Conservation (phyloP, 1,284 basidiomycete genomes). For the Ceratobasidium sp. region DNA sequence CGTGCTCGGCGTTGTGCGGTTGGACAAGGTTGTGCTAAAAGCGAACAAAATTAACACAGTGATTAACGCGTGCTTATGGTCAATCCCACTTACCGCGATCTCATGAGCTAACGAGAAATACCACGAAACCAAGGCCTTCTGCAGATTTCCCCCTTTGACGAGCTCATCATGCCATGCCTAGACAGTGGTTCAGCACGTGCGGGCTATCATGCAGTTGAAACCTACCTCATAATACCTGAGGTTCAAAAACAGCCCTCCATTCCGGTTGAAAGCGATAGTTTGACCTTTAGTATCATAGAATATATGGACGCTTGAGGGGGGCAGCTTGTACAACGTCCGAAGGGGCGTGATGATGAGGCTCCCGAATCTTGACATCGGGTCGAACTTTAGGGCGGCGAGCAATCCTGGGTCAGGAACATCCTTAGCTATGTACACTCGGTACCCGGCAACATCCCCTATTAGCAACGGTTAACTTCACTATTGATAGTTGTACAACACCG, state of each 20-base stretch:
- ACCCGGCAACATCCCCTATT: constrained; percentile 45
- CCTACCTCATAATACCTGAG: constrained; percentile 86
- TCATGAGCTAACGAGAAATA: constrained; percentile 95
- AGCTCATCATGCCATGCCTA: constrained; percentile 55
- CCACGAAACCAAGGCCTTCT: constrained; percentile 84
- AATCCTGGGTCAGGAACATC: constrained; percentile 63
- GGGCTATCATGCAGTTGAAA: constrained; percentile 8
- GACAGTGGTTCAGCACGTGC: constrained; percentile 34
- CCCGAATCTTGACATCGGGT: constrained; percentile 74
- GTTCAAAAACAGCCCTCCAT: constrained; percentile 90
- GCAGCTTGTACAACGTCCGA: constrained; percentile 69
- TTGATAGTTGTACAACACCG: not conserved
- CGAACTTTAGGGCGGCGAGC: constrained; percentile 63
- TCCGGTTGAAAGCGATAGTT: constrained; percentile 93
- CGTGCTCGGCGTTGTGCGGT: constrained; percentile 55
- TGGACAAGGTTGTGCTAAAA: constrained; percentile 53
- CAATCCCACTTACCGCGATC: constrained; percentile 61
- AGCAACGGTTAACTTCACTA: not conserved
- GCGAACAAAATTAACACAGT: not conserved
- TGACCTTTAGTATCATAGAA: constrained; percentile 87
- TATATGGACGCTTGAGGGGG: constrained; percentile 79
- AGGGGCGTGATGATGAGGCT: constrained; percentile 66
- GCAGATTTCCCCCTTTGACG: constrained; percentile 66
- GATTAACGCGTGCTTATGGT: not conserved
- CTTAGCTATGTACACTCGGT: constrained; percentile 76